Percentiles rank a stretch among this genome's conserved stretches.
Conservation (phyloP, 192 early-diverging fungal species). For the Chytriomyces confervae region DNA sequence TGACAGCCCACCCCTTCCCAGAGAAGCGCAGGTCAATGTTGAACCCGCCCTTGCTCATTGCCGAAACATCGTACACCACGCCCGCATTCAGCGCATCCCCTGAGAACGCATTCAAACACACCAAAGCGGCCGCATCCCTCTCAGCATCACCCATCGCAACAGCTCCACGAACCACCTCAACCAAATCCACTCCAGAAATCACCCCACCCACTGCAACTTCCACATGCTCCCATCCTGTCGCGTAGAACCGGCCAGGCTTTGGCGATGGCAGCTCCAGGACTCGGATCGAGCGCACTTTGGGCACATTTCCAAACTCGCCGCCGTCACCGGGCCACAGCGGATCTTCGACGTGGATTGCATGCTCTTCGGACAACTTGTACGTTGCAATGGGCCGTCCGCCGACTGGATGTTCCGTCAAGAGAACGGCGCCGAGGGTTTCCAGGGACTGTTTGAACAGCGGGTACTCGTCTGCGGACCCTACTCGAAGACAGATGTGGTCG, state of each 20-base stretch:
- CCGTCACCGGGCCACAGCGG: constrained; percentile 5
- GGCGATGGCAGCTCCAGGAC: constrained; percentile 32
- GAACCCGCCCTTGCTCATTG: constrained; percentile 15
- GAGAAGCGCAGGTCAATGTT: constrained; percentile 22
- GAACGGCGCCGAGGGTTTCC: constrained; percentile 1
- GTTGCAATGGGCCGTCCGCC: constrained; percentile 29
- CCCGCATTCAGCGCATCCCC: constrained; percentile 4
- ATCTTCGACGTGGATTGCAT: constrained; percentile 4
- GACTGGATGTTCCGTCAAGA: constrained; percentile 20
- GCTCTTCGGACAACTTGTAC: constrained; percentile 4
- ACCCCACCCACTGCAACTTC: constrained; percentile 14
- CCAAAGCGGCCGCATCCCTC: not conserved
- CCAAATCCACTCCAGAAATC: too few relatives aligned
- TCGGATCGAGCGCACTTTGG: not conserved
- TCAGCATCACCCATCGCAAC: not conserved
- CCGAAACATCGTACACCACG: not conserved
- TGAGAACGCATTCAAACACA: not conserved
- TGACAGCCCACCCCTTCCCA: constrained; percentile 7
- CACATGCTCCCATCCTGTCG: constrained; percentile 32
- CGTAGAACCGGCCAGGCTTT: constrained; percentile 30
- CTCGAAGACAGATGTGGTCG: constrained; percentile 36
- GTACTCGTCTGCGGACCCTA: constrained; percentile 14
- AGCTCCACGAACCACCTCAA: not conserved
- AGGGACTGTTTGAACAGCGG: not conserved
- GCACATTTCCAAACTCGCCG: not conserved